Base-by-base conservation (phyloP, 805 yeast species). In the Yarrowia sp. region DNA sequence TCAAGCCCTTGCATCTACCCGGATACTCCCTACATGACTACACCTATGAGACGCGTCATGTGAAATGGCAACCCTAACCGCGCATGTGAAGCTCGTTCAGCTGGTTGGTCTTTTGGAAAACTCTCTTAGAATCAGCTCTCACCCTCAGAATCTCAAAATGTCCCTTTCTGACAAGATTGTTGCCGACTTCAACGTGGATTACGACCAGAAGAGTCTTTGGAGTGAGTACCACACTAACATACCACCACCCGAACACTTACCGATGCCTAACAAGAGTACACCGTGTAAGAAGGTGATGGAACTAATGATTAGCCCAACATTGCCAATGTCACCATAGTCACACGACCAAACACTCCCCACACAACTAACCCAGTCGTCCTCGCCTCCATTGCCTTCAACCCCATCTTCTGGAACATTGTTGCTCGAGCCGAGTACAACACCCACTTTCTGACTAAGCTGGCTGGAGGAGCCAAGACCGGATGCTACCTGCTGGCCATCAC, bases 371-470 rank as follows among this genome's bases (percentile, higher is more conserved):
- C 64, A 58, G 83, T 80, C 70, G 86, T 94, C 5, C 76, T 91
- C 38, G 84, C 82, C 9, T 85, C 90, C 40, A 90, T 95, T 73
- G 87, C 88, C 15, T 93, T 95, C 85, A 95, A 95, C 77, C 99
- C 99, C 16, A 85, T 90, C 41, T 94, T 93, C 77, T 95, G 99
- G 99, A 95, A 95, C 78, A 84, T 89, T 69, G 96, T 86, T 26
- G 99, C 99, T 7, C 85, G 98, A 73, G 74, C 69, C 72, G 98
- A 95, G 77, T 91, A 91, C 82, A 86, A 86, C 70, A 87, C 91
- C 15, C 89, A 90, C 72, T 74, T 89, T 67, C 79, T 94, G 68
- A 91, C 98, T 22, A 91, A 89, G 74, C 71, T 90, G 22, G 84
- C 89, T 1, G 88, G 91, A 32, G 84, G 83, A 67, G 82, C 88